phyloP scores from a whole-genome alignment of 2,329 filamentous ascomycete genomes.

The Pezicula radicicola region DNA sequence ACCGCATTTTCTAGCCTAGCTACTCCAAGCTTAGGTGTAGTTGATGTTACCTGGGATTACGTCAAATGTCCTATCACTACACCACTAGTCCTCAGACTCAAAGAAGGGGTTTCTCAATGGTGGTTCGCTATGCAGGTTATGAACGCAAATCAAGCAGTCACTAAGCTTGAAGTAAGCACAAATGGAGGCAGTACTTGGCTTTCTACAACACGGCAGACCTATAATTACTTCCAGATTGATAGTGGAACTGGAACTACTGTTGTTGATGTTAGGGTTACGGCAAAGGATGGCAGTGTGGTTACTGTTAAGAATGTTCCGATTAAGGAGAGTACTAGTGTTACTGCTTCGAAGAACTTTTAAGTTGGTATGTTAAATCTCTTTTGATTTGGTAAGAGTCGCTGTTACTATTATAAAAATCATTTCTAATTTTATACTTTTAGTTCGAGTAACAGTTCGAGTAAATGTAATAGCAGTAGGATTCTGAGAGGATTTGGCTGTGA shows the following conservation, averaged over 20 bases:
- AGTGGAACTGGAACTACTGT: background rate
- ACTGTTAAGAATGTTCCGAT: background rate
- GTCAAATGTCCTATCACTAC: background rate
- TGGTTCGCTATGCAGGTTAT: background rate
- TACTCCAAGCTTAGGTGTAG: background rate
- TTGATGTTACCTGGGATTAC: background rate
- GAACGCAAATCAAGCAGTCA: background rate
- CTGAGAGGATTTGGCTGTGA: too few species aligned
- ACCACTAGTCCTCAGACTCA: background rate
- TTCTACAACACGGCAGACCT: background rate
- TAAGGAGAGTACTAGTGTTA: background rate
- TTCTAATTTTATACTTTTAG: too few species aligned
- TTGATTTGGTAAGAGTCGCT: too few species aligned
- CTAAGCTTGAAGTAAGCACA: background rate
- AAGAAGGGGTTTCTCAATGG: background rate
- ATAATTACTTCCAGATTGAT: background rate
- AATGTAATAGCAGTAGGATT: too few species aligned
- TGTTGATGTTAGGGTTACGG: background rate
- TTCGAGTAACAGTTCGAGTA: too few species aligned
- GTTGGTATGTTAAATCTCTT: too few species aligned
- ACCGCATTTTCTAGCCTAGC: background rate
- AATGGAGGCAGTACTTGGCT: background rate
- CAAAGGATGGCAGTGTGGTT: background rate
- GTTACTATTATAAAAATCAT: too few species aligned
- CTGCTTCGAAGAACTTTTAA: background rate